A percentile compares a stretch with the other conserved stretches of the same genome.
phyloP scores from a whole-genome alignment of 2,329 filamentous ascomycete species.

The Keithomyces neogunnii region DNA sequence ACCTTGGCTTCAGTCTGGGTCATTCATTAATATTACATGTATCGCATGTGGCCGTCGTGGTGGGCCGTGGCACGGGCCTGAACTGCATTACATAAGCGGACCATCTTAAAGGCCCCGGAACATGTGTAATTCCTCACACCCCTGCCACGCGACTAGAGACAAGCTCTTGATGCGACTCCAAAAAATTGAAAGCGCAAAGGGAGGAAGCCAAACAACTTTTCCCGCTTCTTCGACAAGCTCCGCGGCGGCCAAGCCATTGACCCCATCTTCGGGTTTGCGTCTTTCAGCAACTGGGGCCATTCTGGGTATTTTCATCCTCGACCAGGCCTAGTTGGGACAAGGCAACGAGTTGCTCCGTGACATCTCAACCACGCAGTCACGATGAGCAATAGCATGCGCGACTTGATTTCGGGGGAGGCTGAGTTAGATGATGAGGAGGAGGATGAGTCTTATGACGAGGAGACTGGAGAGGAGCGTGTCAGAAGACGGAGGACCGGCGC shows the following conservation, averaged over 20 bases:
- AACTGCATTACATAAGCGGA: constrained; percentile 1
- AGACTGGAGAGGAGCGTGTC: constrained; percentile 50
- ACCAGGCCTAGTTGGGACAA: not conserved
- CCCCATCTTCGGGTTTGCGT: constrained; percentile 1
- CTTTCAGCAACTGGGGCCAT: not conserved
- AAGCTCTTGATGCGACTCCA: constrained; percentile 14
- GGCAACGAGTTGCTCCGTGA: not conserved
- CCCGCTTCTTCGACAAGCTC: constrained; percentile 8
- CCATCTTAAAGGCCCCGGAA: not conserved
- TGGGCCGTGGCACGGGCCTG: not conserved
- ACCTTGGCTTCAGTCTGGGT: too few relatives aligned
- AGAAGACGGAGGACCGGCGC: constrained; percentile 27
- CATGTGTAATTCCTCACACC: constrained; percentile 10
- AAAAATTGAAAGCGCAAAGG: constrained; percentile 16
- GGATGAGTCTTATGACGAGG: constrained; percentile 75
- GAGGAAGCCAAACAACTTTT: constrained; percentile 3
- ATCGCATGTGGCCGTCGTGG: too few relatives aligned
- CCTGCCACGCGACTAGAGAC: constrained; percentile 19
- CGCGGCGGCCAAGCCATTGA: not conserved
- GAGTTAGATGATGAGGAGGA: constrained; percentile 80
- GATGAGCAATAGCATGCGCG: constrained; percentile 59
- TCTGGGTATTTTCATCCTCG: not conserved
- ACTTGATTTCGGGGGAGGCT: constrained; percentile 78
- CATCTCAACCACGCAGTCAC: constrained; percentile 19
- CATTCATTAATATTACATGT: too few relatives aligned